Base-by-base conservation (phyloP, 192 early-diverging fungal species). In the Coemansia sp. region DNA sequence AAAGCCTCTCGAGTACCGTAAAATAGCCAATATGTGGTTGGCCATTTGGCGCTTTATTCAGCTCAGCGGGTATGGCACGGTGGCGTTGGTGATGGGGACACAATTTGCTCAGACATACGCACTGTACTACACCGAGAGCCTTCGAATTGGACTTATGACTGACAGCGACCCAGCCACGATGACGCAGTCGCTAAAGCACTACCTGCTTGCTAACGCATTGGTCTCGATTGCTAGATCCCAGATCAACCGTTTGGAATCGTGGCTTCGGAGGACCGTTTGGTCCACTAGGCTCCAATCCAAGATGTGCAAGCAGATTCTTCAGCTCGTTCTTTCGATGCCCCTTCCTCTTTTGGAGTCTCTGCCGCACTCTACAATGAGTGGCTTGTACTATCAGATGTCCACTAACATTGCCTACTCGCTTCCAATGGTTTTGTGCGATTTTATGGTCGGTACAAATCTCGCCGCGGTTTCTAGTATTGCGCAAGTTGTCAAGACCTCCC, bases 111-210 rank as follows among this genome's bases (percentile, higher is more conserved):
- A 62, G 13, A 33, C 41, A 0, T 72, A 58, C 20, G 50, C 66
- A 0, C 16, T 69, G 18, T 63, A 72, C 35, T 61, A 63, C 25
- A 53, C 60, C 20, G 65, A 68, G 37, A 53, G 33, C 8, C 62
- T 71, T 36, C 65, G 75, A 1, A 65, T 66, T 11, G 16, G 47
- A 8, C 47, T 72, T 3, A 77, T 77, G 69, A 48, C 48, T 2
- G 70, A 77, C 28, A 68, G 28, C 57, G 59, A 77, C 18, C 65
- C 75, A 0, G 69, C 59, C 0, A 72, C 75, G 0, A 68, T 70
- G 20, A 38, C 20, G 36, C 41, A 62, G 18, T 77, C 75, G 41
- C 56, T 77, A 14, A 59, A 50, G 16, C 59, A 35, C 21, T 72
- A 77, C 41, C 25, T 77, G 10, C 8, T 65, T 1, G 18, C 72